Conservation (phyloP, 1,284 basidiomycete species). For the Afroboletus lepidellus region DNA sequence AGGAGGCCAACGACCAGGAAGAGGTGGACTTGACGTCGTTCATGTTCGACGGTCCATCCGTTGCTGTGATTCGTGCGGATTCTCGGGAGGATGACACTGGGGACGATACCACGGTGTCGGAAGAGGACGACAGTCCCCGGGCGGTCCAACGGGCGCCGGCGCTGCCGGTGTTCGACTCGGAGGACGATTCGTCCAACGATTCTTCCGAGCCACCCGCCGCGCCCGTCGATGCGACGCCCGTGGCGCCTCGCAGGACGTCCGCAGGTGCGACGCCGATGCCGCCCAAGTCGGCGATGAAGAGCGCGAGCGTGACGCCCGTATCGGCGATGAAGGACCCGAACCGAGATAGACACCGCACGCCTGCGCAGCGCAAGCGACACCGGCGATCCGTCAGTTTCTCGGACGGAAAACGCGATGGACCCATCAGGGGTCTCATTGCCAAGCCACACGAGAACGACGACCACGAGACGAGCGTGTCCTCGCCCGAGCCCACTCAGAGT, state of each 20-base stretch:
- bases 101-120: constrained; percentile 44
- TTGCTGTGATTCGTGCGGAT: constrained; percentile 48
- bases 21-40: constrained; percentile 68
- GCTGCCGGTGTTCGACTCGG: constrained; percentile 43
- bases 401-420: constrained; percentile 83
- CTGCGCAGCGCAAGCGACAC: constrained; percentile 45
- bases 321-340: constrained; percentile 44
- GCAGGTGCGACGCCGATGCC: constrained; percentile 51
- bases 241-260: constrained; percentile 50
- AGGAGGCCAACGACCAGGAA: constrained; percentile 54
- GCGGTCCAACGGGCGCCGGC: constrained; percentile 5
- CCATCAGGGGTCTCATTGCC: constrained; percentile 63
- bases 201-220: constrained; percentile 7
- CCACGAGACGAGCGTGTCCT: constrained; percentile 31
- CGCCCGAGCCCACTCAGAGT: constrained; percentile 29
- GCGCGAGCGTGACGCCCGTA: constrained; percentile 28
- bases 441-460: constrained; percentile 41
- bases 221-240: constrained; percentile 18
- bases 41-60: constrained; percentile 62
- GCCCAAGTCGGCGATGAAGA: constrained; percentile 54
- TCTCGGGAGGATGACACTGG: constrained; percentile 38
- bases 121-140: constrained; percentile 34
- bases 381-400: constrained; percentile 92
- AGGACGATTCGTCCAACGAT: constrained; percentile 36
- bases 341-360: constrained; percentile 49